Evolutionary conservation across 352 stramenopile genomes (phyloP).

Genomic region (Phytophthora sojae): DNA sequence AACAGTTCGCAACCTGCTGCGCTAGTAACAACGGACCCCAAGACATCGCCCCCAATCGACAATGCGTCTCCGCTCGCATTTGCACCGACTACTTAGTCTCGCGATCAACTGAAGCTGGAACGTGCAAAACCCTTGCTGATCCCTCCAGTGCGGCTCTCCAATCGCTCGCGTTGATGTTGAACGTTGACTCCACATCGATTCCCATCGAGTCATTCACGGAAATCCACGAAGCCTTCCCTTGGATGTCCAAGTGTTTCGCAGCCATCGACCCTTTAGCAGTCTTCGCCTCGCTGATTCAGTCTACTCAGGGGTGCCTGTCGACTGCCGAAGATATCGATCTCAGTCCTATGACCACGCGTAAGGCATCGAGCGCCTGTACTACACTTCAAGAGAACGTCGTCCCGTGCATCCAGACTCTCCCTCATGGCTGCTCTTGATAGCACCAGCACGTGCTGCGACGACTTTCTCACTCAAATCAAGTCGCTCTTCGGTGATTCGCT

Average conservation of each 20-base stretch:
- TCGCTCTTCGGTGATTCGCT: slow-evolving; percentile 37
- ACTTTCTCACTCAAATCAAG: slow-evolving; percentile 41
- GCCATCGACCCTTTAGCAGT: slow-evolving; percentile 32
- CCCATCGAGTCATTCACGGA: slow-evolving; percentile 19
- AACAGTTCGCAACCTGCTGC: neutral
- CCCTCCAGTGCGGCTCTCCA: neutral
- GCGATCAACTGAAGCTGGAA: neutral
- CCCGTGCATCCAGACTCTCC: slow-evolving; percentile 38
- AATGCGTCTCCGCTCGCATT: neutral
- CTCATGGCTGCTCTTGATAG: slow-evolving; percentile 24
- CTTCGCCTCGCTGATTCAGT: slow-evolving; percentile 7
- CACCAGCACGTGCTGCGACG: slow-evolving; percentile 44
- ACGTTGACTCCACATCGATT: neutral
- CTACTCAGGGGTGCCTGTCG: slow-evolving; percentile 30
- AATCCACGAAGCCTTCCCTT: slow-evolving; percentile 33
- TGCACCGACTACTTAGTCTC: neutral
- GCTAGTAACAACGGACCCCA: neutral
- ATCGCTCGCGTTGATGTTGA: neutral
- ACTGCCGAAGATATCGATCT: slow-evolving; percentile 11
- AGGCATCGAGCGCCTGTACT: no score
- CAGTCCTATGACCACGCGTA: neutral
- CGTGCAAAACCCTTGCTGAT: slow-evolving; percentile 9
- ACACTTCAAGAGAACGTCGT: slow-evolving; percentile 36
- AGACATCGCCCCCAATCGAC: neutral
- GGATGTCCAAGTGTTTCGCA: slow-evolving; percentile 46